Conservation (phyloP, 2,329 filamentous ascomycete species). For the Bipolaris cookei region DNA sequence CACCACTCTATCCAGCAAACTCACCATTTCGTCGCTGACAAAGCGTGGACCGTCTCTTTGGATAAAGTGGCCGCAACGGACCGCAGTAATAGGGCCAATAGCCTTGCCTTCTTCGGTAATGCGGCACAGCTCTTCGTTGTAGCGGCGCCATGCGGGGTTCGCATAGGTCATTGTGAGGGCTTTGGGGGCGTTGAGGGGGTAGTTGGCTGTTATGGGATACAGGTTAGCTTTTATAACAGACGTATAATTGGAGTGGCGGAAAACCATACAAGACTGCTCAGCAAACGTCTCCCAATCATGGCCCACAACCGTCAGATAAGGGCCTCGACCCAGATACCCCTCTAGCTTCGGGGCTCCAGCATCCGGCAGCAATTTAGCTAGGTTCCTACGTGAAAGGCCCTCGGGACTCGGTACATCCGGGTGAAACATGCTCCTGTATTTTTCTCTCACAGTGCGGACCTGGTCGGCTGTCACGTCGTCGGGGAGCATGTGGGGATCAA, state of each 20-base stretch:
- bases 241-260: neutral
- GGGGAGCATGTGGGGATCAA: constrained; percentile 53
- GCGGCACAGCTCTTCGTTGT: constrained; percentile 59
- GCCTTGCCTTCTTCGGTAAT: constrained; percentile 53
- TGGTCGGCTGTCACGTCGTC: constrained; percentile 46
- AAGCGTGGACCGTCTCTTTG: constrained; percentile 60
- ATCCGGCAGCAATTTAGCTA: constrained; percentile 54
- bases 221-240: constrained; percentile 9
- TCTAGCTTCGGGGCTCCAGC: constrained; percentile 53
- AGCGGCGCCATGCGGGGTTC: constrained; percentile 61
- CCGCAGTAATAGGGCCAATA: constrained; percentile 56
- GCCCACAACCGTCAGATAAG: constrained; percentile 59
- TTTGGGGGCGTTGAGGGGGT: constrained; percentile 40
- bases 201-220: constrained; percentile 22
- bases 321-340: constrained; percentile 44
- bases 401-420: constrained; percentile 59
- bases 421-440: constrained; percentile 55
- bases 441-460: constrained; percentile 45
- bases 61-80: constrained; percentile 62
- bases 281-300: constrained; percentile 63
- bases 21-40: constrained; percentile 42
- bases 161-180: constrained; percentile 57
- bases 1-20: constrained; percentile 44
- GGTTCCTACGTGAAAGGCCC: constrained; percentile 56
- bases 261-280: constrained; percentile 51